Percentiles rank a stretch among this genome's conserved stretches.
phyloP scores from a whole-genome alignment of 2,329 filamentous ascomycete species.

The Fusarium mexicanum region DNA sequence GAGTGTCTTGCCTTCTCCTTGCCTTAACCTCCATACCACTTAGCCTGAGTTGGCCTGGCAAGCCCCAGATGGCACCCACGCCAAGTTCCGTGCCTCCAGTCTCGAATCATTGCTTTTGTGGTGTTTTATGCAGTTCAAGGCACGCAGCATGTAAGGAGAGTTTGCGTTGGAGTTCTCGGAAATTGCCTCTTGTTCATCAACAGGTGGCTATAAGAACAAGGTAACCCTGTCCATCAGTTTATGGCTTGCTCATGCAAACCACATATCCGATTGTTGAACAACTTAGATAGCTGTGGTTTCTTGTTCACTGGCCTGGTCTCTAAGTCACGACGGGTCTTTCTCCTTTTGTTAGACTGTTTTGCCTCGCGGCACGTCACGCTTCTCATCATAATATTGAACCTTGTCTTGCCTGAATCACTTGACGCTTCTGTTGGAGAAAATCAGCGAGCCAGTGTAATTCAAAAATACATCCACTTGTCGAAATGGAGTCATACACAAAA shows the following conservation, averaged over 20 bases:
- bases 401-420: background rate
- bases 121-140: slow-evolving; percentile 16
- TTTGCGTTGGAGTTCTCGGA: slow-evolving; percentile 12
- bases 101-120: slow-evolving; percentile 32
- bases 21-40: slow-evolving; percentile 39
- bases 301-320: slow-evolving; percentile 10
- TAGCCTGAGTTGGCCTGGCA: slow-evolving; percentile 37
- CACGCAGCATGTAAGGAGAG: slow-evolving; percentile 34
- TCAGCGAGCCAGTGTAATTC: background rate
- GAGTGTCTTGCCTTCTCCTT: slow-evolving; percentile 41
- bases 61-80: slow-evolving; percentile 21
- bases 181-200: slow-evolving; percentile 4
- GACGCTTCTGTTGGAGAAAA: background rate
- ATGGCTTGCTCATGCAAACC: slow-evolving; percentile 18
- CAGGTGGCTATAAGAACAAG: slow-evolving; percentile 30
- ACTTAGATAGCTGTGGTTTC: background rate
- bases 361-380: slow-evolving; percentile 21
- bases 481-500: slow-evolving; percentile 31
- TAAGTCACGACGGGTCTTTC: background rate
- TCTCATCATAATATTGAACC: slow-evolving; percentile 1
- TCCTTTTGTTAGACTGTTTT: slow-evolving; percentile 28
- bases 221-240: slow-evolving; percentile 13
- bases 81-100: slow-evolving; percentile 25
- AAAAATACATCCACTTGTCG: background rate
- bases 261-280: slow-evolving; percentile 7